Conservation (phyloP, 352 stramenopile species). For the Globisporangium cylindrosporum region DNA sequence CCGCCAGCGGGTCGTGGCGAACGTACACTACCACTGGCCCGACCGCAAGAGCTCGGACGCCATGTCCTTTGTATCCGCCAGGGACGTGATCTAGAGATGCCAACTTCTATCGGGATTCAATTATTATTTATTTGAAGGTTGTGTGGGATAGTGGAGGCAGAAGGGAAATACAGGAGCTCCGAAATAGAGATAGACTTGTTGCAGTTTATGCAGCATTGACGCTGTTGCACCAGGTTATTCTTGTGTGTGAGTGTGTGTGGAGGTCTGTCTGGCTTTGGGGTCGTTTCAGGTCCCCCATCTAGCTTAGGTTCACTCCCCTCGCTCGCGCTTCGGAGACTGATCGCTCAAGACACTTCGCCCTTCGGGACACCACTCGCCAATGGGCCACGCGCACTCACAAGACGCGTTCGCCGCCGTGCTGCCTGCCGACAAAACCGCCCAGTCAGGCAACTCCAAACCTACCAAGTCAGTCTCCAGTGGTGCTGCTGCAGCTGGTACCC, state of each 20-base stretch:
- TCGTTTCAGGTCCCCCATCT: too few relatives aligned
- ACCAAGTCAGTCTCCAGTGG: too few relatives aligned
- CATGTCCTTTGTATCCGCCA: slow-evolving; percentile 18
- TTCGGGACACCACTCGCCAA: neutral
- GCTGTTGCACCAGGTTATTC: too few relatives aligned
- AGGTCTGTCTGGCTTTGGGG: too few relatives aligned
- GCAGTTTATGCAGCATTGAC: too few relatives aligned
- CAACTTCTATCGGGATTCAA: too few relatives aligned
- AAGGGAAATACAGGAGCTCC: neutral
- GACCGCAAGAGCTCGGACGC: slow-evolving; percentile 20
- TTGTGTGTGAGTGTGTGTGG: too few relatives aligned
- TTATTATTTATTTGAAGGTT: slow-evolving; percentile 8
- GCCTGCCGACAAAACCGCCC: neutral
- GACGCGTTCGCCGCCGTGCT: slow-evolving; percentile 7
- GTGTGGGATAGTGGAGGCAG: slow-evolving; percentile 1
- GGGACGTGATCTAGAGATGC: slow-evolving; percentile 13
- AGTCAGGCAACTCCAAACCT: neutral
- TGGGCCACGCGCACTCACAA: neutral
- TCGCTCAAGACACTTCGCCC: too few relatives aligned
- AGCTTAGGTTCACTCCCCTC: too few relatives aligned
- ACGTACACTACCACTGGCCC: slow-evolving; percentile 18
- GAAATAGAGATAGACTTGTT: neutral
- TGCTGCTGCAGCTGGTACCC: neutral
- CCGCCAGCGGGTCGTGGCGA: slow-evolving; percentile 10
- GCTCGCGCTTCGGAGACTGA: too few relatives aligned